Percentiles rank a stretch among this genome's conserved stretches.
These are phyloP conservation scores for Zygotorulaspora mrakii DNA, from an alignment of 1,139 yeast species.

Conservation along the genomic window DNA sequence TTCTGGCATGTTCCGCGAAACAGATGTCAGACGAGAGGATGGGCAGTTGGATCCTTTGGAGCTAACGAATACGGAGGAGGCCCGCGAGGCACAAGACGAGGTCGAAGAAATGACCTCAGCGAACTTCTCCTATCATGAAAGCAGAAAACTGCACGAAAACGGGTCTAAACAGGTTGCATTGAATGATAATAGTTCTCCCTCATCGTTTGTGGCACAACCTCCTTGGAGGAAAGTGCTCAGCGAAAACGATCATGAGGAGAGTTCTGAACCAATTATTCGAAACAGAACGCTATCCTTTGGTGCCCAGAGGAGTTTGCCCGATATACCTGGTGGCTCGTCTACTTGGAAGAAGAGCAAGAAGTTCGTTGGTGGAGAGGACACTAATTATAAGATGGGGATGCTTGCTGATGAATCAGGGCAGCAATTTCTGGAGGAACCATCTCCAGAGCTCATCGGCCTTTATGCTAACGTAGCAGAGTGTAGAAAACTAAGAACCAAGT, in stretches of 20 bases:
- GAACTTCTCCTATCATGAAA: conserved; percentile 36
- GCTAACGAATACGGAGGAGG: conserved; percentile 11
- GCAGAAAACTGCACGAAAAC: conserved; percentile 31
- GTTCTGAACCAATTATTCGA: conserved; percentile 2
- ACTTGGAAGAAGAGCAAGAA: conserved; percentile 5
- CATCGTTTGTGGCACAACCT: conserved; percentile 22
- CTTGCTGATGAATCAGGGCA: conserved; percentile 63
- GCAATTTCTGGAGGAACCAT: conserved; percentile 58
- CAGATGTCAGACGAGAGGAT: conserved; percentile 8
- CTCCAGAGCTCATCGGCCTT: conserved; percentile 65
- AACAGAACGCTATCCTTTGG: conserved; percentile 29
- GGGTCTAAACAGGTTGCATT: conserved; percentile 34
- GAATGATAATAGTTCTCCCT: conserved; percentile 18
- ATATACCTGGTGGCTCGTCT: conserved; percentile 23
- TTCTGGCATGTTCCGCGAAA: conserved; percentile 17
- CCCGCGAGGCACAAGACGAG: conserved; percentile 12
- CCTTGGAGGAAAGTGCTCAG: conserved; percentile 9
- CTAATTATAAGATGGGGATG: conserved; percentile 46
- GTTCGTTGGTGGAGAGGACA: conserved; percentile 14
- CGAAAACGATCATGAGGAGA: conserved; percentile 1
- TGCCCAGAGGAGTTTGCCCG: conserved; percentile 33
- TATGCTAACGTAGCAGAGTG: conserved; percentile 70
- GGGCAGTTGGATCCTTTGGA: conserved; percentile 6
- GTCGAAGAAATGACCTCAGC: conserved; percentile 20
- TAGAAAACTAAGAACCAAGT: conserved; percentile 71